Evolutionary conservation across 148 eudicot species (phyloP).

Genomic region (Cornus controversa): DNA sequence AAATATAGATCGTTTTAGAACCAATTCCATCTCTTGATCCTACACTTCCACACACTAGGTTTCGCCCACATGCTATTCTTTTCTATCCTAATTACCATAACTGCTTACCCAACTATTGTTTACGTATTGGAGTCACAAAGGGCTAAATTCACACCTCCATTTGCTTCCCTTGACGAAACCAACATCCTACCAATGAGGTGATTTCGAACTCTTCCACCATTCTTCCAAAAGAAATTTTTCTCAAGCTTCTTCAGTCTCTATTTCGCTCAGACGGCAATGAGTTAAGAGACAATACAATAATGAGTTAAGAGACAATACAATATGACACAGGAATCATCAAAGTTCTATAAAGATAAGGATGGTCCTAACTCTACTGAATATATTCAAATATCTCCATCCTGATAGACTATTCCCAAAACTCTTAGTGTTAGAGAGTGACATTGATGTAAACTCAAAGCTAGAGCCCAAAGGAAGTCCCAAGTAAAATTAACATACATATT

Average conservation of each 20-base stretch:
- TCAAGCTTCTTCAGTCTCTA: background rate
- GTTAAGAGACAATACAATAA: background rate
- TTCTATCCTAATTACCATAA: background rate
- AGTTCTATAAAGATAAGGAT: background rate
- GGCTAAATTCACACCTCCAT: background rate
- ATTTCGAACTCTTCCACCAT: background rate
- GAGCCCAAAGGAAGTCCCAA: background rate
- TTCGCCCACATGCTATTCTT: background rate
- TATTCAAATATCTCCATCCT: background rate
- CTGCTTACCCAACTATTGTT: too few species aligned
- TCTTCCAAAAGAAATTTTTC: background rate
- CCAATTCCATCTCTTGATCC: background rate
- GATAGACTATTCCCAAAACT: background rate
- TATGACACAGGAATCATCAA: background rate
- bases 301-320: background rate
- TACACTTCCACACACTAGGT: background rate
- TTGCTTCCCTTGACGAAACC: slow-evolving; percentile 2
- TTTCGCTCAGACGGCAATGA: background rate
- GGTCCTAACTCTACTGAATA: background rate
- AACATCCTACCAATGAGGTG: background rate
- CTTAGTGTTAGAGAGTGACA: background rate
- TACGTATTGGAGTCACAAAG: background rate
- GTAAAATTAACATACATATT: background rate
- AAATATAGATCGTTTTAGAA: background rate
- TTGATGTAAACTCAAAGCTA: slow-evolving; percentile 2